Evolutionary conservation across 139 green algal species (phyloP), one percentile per base, ranked within the genome.

Genomic region (Chlamydomonas asymmetrica): DNA sequence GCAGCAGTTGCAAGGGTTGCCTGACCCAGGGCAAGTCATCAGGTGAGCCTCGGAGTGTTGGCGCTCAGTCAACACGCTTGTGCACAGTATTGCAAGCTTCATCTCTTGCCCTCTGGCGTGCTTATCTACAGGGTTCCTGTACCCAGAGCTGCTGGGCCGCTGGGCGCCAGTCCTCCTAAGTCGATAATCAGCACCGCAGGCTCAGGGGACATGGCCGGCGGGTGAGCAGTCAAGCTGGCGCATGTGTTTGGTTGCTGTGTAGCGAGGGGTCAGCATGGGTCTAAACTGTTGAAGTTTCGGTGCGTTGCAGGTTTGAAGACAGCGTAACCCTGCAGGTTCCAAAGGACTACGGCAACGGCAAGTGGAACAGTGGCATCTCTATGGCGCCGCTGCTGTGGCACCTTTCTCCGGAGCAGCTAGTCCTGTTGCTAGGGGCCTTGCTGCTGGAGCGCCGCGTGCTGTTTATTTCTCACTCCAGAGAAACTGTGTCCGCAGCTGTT

Each of bases 401-500:
- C 41, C 78, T 94, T 67, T 81, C 85, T 7, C 76, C 84, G n/a
- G 49, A 68, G 18, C 87, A 79, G 16, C 74, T 94, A 45, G 39
- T 89, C 38, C 91, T 84, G 2, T 73, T 95, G 13, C 39, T 95
- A 1, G 87, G 87, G 16, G 81, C 77, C 29, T 78, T 96, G 66
- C 85, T 96, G 61, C 75, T 95, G 75, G 91, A 96, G 81, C 82
- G 91, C 22, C 88, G 91, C 16, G 82, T 96, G 37, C 75, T 96
- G n/a, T 48, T 95, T 35, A 80, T 93, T 49, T 80, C 84, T 0
- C 70, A 79, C 27, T 82, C 80, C 13, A 80, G 75, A 20, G 89
- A 95, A 60, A 89, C 67, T 1, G 82, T 96, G 29, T 88, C 85
- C 9, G 80, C 91, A 1, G 85, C 88, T 3, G 86, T 96, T 45